Base-by-base conservation (phyloP, 441 rosid genomes). In the Adansonia rubrostipa region DNA sequence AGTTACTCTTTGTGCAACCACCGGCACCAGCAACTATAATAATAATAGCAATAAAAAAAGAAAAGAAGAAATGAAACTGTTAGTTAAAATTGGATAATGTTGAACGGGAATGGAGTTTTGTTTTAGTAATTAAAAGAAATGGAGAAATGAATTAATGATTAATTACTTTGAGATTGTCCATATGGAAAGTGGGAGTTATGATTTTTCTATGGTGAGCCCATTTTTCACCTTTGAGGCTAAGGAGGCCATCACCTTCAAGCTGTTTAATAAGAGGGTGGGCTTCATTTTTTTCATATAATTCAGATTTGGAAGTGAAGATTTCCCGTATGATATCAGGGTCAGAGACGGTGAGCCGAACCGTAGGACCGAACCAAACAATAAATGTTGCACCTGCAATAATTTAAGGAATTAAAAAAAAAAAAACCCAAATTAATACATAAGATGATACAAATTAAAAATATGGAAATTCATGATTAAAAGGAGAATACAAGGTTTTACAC, bases 321-420 rank as follows among this genome's bases (percentile, higher is more conserved):
- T 96, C 99, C 45, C 97, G 71, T 36, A 96, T 92, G 33, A 96
- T 89, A 78, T 92, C 96, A 1, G 98, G 98, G 83, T 96, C 98
- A 0, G 98, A 90, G 20, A 96, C 92, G 0, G 98, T 85, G 28
- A 96, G 88, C 9, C 99, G 93, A 69, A 85, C 95, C 9, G 95
- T 96, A 47, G 99, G 97, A 56, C 99, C 99, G 45, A 96, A 96
- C 99, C 99, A 96, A 0, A 96, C 92, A 0, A 96, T 87, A 87
- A 94, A 96, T 57, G 97, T 92, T 54, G 93, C 85, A 82, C 99
- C 99, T 96, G 85, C 6, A 1, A 1, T 5, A 42, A 8, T 62
- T 3, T 24, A 24, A 24, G 28, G 28, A 24, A 24, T 24, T 24
- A 24, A 24, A 24, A 24, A 24, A 24, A 24, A 24, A 24, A 10